Evolutionary conservation across 192 early-diverging fungal species (phyloP).

Genomic region (Podila clonocystis): DNA sequence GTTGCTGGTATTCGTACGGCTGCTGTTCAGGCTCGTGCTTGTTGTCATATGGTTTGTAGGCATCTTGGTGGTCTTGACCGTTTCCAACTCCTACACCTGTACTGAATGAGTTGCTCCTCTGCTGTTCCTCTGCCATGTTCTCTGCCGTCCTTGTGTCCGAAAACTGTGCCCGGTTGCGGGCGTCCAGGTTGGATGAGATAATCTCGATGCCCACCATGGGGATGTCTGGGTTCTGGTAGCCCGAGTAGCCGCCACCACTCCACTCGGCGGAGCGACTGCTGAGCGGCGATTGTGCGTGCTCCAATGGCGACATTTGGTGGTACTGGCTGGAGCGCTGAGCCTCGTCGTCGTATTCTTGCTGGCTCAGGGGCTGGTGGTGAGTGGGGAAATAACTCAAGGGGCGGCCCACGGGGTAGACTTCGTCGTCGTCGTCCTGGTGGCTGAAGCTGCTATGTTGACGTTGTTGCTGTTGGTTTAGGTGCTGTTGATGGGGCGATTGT

Average conservation of each 20-base stretch:
- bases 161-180: constrained; percentile 13
- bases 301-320: constrained; percentile 29
- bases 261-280: constrained; percentile 26
- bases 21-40: constrained; percentile 3
- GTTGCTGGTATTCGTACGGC: constrained; percentile 1
- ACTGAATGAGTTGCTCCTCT: background rate
- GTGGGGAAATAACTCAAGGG: constrained; percentile 51
- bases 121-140: constrained; percentile 11
- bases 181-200: constrained; percentile 40
- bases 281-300: constrained; percentile 29
- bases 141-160: constrained; percentile 39
- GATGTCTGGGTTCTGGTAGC: constrained; percentile 34
- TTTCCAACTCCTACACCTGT: constrained; percentile 16
- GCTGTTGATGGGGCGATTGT: constrained; percentile 3
- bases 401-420: constrained; percentile 36
- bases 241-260: constrained; percentile 32
- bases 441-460: background rate
- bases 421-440: constrained; percentile 19
- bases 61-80: background rate
- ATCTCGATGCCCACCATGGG: constrained; percentile 43
- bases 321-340: constrained; percentile 27
- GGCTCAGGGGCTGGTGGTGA: constrained; percentile 43
- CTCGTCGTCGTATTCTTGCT: constrained; percentile 45
- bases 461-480: constrained; percentile 4
- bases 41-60: constrained; percentile 12